phyloP scores from a whole-genome alignment of 2,329 filamentous ascomycete genomes.

The Endocalyx cinctus region DNA sequence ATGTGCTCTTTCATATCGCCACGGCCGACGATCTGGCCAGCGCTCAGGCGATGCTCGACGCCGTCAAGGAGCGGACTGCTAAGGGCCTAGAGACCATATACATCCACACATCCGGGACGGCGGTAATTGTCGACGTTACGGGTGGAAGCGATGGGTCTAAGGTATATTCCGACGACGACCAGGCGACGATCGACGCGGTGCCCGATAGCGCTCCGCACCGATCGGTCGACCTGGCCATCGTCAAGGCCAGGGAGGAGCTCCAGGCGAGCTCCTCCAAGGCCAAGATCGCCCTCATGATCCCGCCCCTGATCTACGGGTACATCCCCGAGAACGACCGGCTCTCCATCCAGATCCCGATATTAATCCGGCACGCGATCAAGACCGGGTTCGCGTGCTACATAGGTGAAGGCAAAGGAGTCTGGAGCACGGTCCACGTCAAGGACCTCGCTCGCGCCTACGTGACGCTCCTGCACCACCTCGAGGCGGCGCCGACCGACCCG shows the following conservation, averaged over 20 bases:
- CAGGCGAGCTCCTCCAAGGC: slow-evolving; percentile 33
- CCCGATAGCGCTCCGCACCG: slow-evolving; percentile 39
- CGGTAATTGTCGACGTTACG: slow-evolving; percentile 33
- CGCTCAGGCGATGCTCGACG: slow-evolving; percentile 39
- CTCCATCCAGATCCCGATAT: slow-evolving; percentile 42
- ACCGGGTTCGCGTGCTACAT: slow-evolving; percentile 41
- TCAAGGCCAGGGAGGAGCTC: slow-evolving; percentile 30
- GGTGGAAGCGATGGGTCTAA: slow-evolving; percentile 29
- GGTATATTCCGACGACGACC: slow-evolving; percentile 38
- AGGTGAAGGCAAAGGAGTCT: slow-evolving; percentile 36
- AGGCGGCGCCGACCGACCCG: slow-evolving; percentile 21
- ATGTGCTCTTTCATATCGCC: slow-evolving; percentile 44
- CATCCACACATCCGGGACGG: slow-evolving; percentile 44
- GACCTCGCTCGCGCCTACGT: slow-evolving; percentile 43
- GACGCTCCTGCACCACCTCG: slow-evolving; percentile 39
- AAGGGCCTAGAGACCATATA: slow-evolving; percentile 36
- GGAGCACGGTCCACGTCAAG: slow-evolving; percentile 40
- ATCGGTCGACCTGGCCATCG: slow-evolving; percentile 39
- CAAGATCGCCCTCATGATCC: slow-evolving; percentile 43
- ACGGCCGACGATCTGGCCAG: slow-evolving; percentile 43
- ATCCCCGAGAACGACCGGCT: slow-evolving; percentile 34
- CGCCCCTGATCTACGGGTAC: slow-evolving; percentile 42
- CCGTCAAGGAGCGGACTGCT: slow-evolving; percentile 33
- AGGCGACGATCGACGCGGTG: slow-evolving; percentile 34
- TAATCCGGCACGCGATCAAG: slow-evolving; percentile 43